Evolutionary conservation across 1,284 basidiomycete genomes (phyloP).

Genomic region (Sanghuangporus baumii): DNA sequence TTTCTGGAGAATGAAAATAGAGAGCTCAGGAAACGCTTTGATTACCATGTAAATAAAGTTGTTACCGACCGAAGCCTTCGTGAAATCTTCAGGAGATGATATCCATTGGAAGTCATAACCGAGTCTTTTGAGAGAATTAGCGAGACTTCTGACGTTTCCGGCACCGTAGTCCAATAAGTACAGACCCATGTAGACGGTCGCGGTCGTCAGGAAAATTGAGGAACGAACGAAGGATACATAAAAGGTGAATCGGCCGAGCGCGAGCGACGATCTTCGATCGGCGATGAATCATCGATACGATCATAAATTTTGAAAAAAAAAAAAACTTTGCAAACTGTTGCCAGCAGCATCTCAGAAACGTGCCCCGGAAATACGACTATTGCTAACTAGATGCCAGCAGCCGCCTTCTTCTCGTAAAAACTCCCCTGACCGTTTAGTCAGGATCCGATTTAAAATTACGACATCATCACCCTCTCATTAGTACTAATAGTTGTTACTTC

Average conservation of each 20-base stretch:
- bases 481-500: constrained; percentile 5
- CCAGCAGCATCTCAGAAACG: too few species aligned
- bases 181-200: constrained; percentile 48
- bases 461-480: not conserved
- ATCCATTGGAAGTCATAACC: constrained; percentile 94
- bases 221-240: constrained; percentile 4
- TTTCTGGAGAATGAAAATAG: constrained; percentile 46
- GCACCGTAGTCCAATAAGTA: constrained; percentile 96
- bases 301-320: too few species aligned
- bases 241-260: not conserved
- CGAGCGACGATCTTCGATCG: not conserved
- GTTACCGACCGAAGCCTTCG: constrained; percentile 78
- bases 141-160: constrained; percentile 90
- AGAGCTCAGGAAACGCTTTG: constrained; percentile 18
- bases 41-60: constrained; percentile 3
- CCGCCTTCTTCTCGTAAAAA: too few species aligned
- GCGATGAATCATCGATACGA: too few species aligned
- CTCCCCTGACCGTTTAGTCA: too few species aligned
- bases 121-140: constrained; percentile 86
- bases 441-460: not conserved
- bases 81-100: constrained; percentile 77
- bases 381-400: too few species aligned
- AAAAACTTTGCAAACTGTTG: not conserved
- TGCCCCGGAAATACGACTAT: too few species aligned
- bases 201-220: not conserved